Percentiles rank a stretch among this genome's conserved stretches.
Evolutionary conservation across 2,329 filamentous ascomycete genomes (phyloP).

Genomic region (Fusarium miscanthi): DNA sequence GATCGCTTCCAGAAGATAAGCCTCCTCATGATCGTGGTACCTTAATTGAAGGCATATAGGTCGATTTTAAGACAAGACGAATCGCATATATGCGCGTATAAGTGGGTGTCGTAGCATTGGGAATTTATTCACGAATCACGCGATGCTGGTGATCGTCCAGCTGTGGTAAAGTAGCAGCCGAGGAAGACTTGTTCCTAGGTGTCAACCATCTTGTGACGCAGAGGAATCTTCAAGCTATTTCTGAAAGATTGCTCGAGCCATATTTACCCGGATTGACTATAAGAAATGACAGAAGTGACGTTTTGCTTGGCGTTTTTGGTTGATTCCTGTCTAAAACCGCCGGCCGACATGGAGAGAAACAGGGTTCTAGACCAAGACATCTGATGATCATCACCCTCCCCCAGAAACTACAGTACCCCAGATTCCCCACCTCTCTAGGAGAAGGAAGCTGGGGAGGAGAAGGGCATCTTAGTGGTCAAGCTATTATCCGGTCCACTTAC

Average conservation of each 20-base stretch:
- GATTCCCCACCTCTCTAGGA: slow-evolving; percentile 32
- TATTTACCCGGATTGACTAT: slow-evolving; percentile 12
- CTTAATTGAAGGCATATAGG: slow-evolving; percentile 25
- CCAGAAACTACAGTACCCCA: slow-evolving; percentile 33
- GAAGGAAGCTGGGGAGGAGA: slow-evolving; percentile 20
- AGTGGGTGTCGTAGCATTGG: neutral
- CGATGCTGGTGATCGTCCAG: neutral
- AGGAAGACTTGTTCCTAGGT: slow-evolving; percentile 4
- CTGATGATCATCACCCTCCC: slow-evolving; percentile 18
- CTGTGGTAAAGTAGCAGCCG: neutral
- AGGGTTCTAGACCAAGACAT: slow-evolving; percentile 5
- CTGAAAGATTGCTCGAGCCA: neutral
- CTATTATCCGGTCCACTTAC: slow-evolving; percentile 42
- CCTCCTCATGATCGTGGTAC: slow-evolving; percentile 11
- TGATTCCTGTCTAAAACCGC: neutral
- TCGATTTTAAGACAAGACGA: neutral
- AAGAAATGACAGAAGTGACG: neutral
- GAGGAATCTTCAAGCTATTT: neutral
- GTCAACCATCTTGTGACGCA: neutral
- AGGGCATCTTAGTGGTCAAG: slow-evolving; percentile 28
- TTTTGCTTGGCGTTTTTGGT: neutral
- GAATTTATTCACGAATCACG: slow-evolving; percentile 2
- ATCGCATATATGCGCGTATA: neutral
- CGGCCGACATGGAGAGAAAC: neutral
- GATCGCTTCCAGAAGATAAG: slow-evolving; percentile 1